phyloP scores from a whole-genome alignment of 768 basidiomycete species.

The Termitomyces heimii region DNA sequence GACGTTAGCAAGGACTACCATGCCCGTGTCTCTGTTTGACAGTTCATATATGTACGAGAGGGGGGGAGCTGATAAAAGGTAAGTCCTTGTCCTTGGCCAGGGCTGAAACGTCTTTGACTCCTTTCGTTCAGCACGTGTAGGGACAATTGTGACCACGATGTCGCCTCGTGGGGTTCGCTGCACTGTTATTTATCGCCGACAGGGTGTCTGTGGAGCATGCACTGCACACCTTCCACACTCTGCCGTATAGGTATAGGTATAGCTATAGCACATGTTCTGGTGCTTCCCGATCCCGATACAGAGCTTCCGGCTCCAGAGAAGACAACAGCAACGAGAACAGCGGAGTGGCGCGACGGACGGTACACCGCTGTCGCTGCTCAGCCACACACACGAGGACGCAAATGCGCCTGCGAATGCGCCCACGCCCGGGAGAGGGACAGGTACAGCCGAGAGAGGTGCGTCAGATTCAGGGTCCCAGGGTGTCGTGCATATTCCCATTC shows the following conservation, averaged over 20 bases:
- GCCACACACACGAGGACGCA: too few relatives aligned
- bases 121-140: conserved; percentile 21
- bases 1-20: not conserved
- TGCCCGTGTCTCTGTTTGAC: not conserved
- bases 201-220: conserved; percentile 11
- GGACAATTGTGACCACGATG: conserved; percentile 26
- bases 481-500: not conserved
- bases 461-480: not conserved
- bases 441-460: conserved; percentile 9
- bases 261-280: conserved; percentile 22
- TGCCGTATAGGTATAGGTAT: not conserved
- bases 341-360: too few relatives aligned
- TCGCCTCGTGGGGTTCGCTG: conserved; percentile 29
- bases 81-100: not conserved
- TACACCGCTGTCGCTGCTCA: too few relatives aligned
- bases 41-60: not conserved
- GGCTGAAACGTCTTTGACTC: conserved; percentile 11
- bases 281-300: conserved; percentile 17
- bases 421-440: too few relatives aligned
- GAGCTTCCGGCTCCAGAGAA: conserved; percentile 11
- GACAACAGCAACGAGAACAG: too few relatives aligned
- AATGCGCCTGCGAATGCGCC: too few relatives aligned
- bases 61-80: not conserved
- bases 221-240: conserved; percentile 13
- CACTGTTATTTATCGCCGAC: conserved; percentile 16